Evolutionary conservation across 148 eudicot genomes (phyloP).

Genomic region (Dysphania ambrosioides): DNA sequence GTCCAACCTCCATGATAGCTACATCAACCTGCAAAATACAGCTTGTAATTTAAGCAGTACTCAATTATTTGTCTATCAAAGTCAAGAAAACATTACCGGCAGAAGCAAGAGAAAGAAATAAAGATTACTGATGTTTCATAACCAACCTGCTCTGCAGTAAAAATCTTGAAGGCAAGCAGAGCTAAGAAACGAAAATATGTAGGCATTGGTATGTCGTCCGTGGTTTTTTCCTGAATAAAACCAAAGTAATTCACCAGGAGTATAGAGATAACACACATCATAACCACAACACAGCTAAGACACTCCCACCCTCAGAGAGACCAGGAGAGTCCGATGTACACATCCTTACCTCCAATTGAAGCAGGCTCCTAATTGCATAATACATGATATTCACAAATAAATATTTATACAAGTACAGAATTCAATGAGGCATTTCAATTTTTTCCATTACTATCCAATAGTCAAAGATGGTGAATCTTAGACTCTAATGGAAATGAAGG

Average conservation of each 20-base stretch:
- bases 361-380: background rate
- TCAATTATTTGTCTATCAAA: background rate
- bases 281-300: background rate
- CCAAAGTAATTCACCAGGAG: constrained; percentile 21
- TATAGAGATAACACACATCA: background rate
- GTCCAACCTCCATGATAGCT: constrained; percentile 93
- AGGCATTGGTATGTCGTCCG: constrained; percentile 85
- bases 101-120: background rate
- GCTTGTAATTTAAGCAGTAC: background rate
- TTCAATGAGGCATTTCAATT: background rate
- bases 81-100: background rate
- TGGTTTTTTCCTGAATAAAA: constrained; percentile 55
- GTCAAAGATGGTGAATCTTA: background rate
- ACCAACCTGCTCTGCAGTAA: constrained; percentile 75
- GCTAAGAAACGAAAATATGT: constrained; percentile 94
- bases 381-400: background rate
- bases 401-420: background rate
- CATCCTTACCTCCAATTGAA: background rate
- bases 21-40: constrained; percentile 78
- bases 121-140: constrained; percentile 8
- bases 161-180: constrained; percentile 95
- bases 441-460: background rate
- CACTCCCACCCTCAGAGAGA: background rate
- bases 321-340: background rate
- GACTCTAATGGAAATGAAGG: background rate